phyloP scores from a whole-genome alignment of 768 basidiomycete genomes.

The Mycena sanguinolenta region DNA sequence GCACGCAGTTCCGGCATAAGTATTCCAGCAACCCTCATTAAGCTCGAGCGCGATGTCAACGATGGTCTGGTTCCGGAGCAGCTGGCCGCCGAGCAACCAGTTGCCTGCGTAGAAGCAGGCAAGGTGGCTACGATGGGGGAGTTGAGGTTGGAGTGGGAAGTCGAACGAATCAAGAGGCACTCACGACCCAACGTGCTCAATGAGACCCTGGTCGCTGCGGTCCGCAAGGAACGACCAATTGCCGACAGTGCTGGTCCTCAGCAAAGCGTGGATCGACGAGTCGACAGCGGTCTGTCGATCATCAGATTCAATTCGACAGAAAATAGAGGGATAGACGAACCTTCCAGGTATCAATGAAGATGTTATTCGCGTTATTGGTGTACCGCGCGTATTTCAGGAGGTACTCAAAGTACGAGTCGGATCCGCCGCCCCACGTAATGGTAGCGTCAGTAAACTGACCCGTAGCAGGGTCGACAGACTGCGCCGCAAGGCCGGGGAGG shows the following conservation, averaged over 20 bases:
- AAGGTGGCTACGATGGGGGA: conserved; percentile 56
- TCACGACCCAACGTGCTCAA: conserved; percentile 72
- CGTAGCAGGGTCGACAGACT: conserved; percentile 67
- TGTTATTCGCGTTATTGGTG: conserved; percentile 71
- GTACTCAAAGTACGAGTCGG: conserved; percentile 85
- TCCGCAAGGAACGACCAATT: conserved; percentile 76
- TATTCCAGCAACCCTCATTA: conserved; percentile 72
- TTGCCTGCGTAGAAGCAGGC: conserved; percentile 81
- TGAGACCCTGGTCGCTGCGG: conserved; percentile 58
- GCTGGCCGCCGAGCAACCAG: conserved; percentile 78
- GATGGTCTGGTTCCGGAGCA: conserved; percentile 80
- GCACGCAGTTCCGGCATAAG: conserved; percentile 78
- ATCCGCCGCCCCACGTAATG: conserved; percentile 77
- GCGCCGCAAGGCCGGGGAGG: conserved; percentile 59
- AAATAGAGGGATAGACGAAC: background rate
- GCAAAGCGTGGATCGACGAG: conserved; percentile 71
- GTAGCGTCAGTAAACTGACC: conserved; percentile 66
- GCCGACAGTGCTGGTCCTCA: conserved; percentile 70
- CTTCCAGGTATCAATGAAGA: conserved; percentile 75
- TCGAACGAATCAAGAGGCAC: background rate
- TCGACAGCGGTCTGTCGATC: conserved; percentile 69
- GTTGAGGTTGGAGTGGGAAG: background rate
- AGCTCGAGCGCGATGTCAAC: conserved; percentile 61
- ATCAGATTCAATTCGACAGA: conserved; percentile 20
- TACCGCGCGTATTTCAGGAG: conserved; percentile 80